Evolutionary conservation across 2,329 filamentous ascomycete genomes (phyloP), one percentile per base, ranked within the genome.

Genomic region (Zymoseptoria ardabiliae): DNA sequence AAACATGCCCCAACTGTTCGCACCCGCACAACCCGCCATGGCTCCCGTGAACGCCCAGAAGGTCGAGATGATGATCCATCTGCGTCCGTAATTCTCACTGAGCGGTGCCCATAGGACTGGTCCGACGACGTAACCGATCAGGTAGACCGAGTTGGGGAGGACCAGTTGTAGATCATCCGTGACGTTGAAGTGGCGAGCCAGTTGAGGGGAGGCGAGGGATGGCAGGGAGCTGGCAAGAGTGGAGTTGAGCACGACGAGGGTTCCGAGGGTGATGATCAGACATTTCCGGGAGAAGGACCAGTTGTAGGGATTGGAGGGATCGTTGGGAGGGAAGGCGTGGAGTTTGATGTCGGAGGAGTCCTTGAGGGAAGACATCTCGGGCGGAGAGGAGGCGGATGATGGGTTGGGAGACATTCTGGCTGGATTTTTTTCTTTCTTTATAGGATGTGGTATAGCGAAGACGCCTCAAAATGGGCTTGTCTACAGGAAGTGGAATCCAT

Each of bases 161-260:
- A 78, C 74, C 4, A 64, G 60, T 55, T 71, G 70, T 22, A 69
- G 67, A 56, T 75, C 67, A 22, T 70, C 66, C 0, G 78, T 79
- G 56, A 86, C 73, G 55, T 76, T 69, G 74, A 85, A 88, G 63
- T 85, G 76, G 1, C 71, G 68, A 4, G 79, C 75, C 55, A 88
- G 85, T 57, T 77, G 80, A 2, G 80, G 77, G 3, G 84, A 78
- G 21, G 83, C 83, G 71, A 85, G 85, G 60, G 83, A 83, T 0
- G 85, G 83, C 2, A 88, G 76, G 0, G 84, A 78, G 45, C 82
- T 85, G 3, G 81, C 81, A 74, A 88, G 81, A 9, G 85, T 88
- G 23, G 81, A 84, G 70, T 88, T 89, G 67, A 86, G 75, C 51
- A 87, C 83, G 52, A 79, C 77, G 64, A 81, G 69, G 74, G 83